Conservation (phyloP, 208 protist genomes). For the Leptomonas seymouri region DNA sequence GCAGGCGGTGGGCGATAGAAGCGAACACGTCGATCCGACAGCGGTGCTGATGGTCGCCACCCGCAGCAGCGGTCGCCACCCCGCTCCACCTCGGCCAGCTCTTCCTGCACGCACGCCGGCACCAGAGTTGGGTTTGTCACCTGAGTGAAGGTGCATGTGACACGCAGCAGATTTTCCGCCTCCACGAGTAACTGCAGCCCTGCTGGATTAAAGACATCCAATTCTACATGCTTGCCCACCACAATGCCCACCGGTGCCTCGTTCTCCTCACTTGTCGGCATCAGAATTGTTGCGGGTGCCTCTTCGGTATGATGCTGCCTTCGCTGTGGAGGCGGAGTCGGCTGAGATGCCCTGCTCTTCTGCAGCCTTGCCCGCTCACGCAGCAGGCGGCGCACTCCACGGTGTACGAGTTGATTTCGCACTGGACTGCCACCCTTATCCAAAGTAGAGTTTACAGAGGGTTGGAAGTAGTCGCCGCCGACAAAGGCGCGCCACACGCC, state of each 20-base stretch:
- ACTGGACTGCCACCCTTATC: conserved; percentile 73
- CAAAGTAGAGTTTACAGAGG: conserved; percentile 67
- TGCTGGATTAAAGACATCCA: conserved; percentile 27
- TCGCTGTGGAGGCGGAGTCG: not conserved
- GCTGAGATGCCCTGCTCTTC: not conserved
- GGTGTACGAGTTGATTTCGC: conserved; percentile 65
- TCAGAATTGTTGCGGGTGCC: not conserved
- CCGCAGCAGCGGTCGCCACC: conserved; percentile 11
- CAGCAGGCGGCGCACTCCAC: conserved; percentile 46
- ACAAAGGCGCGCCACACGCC: conserved; percentile 85
- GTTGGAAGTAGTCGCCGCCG: conserved; percentile 72
- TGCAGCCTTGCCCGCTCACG: conserved; percentile 29
- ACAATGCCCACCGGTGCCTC: conserved; percentile 23
- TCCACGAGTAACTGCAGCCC: conserved; percentile 33
- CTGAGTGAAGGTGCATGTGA: conserved; percentile 73
- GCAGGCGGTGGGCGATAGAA: conserved; percentile 11
- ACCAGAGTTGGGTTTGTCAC: conserved; percentile 62
- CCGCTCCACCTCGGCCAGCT: conserved; percentile 57
- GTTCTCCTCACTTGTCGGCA: not conserved
- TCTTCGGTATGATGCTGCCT: not conserved
- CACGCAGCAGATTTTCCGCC: conserved; percentile 45
- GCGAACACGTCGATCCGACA: conserved; percentile 11
- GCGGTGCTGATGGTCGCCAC: not conserved
- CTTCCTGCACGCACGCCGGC: conserved; percentile 42
- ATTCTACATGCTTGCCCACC: conserved; percentile 25